These are phyloP conservation scores for Pharus latifolius DNA, from an alignment of 176 grass and related monocot genomes.

Conservation along the genomic window DNA sequence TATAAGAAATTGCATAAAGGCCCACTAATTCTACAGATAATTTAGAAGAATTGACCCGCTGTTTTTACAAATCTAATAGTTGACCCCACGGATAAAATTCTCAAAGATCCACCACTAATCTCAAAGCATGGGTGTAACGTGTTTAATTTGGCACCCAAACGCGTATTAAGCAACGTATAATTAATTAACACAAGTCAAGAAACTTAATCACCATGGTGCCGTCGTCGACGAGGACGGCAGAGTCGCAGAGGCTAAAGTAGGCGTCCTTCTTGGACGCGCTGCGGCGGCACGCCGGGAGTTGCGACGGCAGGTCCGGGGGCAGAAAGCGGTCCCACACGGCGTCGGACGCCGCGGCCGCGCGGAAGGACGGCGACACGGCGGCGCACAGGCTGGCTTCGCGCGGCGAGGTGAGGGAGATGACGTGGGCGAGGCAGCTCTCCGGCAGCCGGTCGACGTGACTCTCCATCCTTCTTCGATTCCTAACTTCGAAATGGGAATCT, in stretches of 20 bases:
- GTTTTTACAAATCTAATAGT: too few relatives aligned
- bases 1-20: too few relatives aligned
- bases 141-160: too few relatives aligned
- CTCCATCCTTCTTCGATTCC: neutral
- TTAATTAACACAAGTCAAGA: neutral
- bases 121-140: too few relatives aligned
- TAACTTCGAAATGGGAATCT: too few relatives aligned
- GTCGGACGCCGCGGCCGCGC: constrained; percentile 28
- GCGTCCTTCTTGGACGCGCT: constrained; percentile 5
- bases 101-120: too few relatives aligned
- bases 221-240: neutral
- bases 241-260: constrained; percentile 27
- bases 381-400: constrained; percentile 22
- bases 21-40: too few relatives aligned
- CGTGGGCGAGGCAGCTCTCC: constrained; percentile 31
- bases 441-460: constrained; percentile 19
- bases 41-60: too few relatives aligned
- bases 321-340: constrained; percentile 28
- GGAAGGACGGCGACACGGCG: constrained; percentile 28
- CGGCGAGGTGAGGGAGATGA: constrained; percentile 33
- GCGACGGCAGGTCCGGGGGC: constrained; percentile 21
- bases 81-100: too few relatives aligned
- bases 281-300: neutral
- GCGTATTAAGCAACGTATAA: too few relatives aligned
- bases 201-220: neutral